A percentile compares a stretch with the other conserved stretches of the same genome.
Conservation (phyloP, 225 moss, liverwort and hornwort species). For the Lunularia cruciata region DNA sequence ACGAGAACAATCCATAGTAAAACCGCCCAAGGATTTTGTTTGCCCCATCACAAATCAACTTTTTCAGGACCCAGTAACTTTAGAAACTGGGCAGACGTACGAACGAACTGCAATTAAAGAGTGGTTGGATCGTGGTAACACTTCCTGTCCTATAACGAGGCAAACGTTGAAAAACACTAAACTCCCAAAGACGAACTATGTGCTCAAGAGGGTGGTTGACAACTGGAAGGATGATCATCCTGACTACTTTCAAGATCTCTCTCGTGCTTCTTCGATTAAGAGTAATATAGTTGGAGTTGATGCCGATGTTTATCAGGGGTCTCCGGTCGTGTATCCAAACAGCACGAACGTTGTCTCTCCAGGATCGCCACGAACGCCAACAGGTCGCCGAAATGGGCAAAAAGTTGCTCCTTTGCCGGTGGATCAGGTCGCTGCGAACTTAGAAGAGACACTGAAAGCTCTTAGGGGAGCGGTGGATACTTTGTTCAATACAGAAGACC, state of each 20-base stretch:
- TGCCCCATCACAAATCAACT: slow-evolving; percentile 56
- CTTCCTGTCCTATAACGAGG: slow-evolving; percentile 52
- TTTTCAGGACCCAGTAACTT: slow-evolving; percentile 52
- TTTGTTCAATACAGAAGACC: slow-evolving; percentile 34
- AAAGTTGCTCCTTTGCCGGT: slow-evolving; percentile 34
- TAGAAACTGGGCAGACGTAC: slow-evolving; percentile 64
- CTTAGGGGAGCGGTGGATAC: slow-evolving; percentile 39
- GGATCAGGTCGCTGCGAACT: slow-evolving; percentile 22
- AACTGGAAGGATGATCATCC: slow-evolving; percentile 57
- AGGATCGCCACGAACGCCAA: slow-evolving; percentile 18
- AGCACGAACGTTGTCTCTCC: slow-evolving; percentile 17
- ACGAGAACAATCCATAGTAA: slow-evolving; percentile 22
- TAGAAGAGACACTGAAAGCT: slow-evolving; percentile 41
- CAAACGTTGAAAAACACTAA: slow-evolving; percentile 42
- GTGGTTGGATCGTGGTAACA: slow-evolving; percentile 56
- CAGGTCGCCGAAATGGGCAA: slow-evolving; percentile 29
- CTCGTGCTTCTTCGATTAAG: slow-evolving; percentile 19
- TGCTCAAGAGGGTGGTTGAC: slow-evolving; percentile 55
- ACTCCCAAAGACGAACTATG: slow-evolving; percentile 49
- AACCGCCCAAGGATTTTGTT: slow-evolving; percentile 52
- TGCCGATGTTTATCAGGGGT: slow-evolving; percentile 20
- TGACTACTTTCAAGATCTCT: slow-evolving; percentile 23
- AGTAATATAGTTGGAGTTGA: slow-evolving; percentile 8
- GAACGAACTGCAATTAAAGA: slow-evolving; percentile 55
- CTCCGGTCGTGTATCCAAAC: slow-evolving; percentile 9